Base-by-base conservation (phyloP, 2,329 filamentous ascomycete species). In the Colletotrichum liaoningense region DNA sequence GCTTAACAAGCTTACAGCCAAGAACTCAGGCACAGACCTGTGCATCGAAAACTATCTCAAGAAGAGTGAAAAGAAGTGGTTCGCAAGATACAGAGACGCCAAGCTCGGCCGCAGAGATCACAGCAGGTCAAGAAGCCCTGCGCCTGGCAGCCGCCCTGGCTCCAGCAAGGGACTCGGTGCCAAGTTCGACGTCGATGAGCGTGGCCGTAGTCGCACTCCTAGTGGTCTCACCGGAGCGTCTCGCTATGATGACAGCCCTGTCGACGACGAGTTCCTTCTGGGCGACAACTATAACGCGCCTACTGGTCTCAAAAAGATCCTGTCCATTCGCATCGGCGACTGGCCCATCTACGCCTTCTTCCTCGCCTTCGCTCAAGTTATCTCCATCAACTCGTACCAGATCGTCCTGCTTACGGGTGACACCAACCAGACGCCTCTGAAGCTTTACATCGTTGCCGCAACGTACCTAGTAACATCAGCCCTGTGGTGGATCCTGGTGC, bases 21-120 rank as follows among this genome's bases (percentile, higher is more conserved):
- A 86, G 74, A 91, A 88, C 73, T 92, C 90, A 0, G 87, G 89
- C 73, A 86, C 83, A 1, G 84, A 88, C 38, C 83, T 92, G 9
- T 93, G 91, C 77, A 92, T 93, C 69, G 91, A 93, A 76, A 86
- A 91, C 54, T 93, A 89, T 78, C 83, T 93, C 14, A 86, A 88
- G 73, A 90, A 90, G 78, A 91, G 89, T 28, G 91, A 93, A 80
- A 92, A 92, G 83, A 86, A 90, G 75, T 93, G 91, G 91, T 93
- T 91, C 77, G 84, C 86, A 68, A 83, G 86, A 38, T 88, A 91
- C 78, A 85, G 90, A 64, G 84, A 90, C 74, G 90, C 88, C 58
- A 89, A 89, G 79, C 86, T 92, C 70, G 89, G 88, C 46, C 85
- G 85, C 55, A 65, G 70, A 52, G 70, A 73, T 22, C 70, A 73